phyloP scores from a whole-genome alignment of 2,329 filamentous ascomycete species.

The Aureobasidium zeae region DNA sequence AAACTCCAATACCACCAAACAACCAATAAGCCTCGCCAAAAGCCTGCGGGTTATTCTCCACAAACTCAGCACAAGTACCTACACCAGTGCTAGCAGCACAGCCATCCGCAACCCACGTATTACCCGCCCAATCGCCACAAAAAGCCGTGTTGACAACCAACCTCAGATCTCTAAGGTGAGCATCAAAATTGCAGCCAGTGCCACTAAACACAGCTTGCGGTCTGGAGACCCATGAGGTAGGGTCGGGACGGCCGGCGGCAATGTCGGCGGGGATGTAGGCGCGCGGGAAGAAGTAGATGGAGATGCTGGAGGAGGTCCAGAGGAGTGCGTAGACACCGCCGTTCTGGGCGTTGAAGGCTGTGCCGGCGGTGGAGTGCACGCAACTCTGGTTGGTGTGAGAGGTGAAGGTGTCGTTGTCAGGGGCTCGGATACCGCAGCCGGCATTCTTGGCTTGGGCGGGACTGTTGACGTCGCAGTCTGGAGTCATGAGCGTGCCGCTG shows the following conservation, averaged over 20 bases:
- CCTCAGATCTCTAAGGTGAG: conserved; percentile 61
- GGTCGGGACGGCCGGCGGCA: conserved; percentile 48
- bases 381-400: conserved; percentile 13
- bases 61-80: conserved; percentile 60
- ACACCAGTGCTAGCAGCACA: conserved; percentile 50
- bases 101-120: conserved; percentile 51
- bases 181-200: conserved; percentile 57
- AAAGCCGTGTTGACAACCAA: conserved; percentile 78
- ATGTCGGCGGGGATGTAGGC: conserved; percentile 56
- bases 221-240: conserved; percentile 53
- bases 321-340: conserved; percentile 40
- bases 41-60: conserved; percentile 57
- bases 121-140: conserved; percentile 80
- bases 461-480: conserved; percentile 42
- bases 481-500: conserved; percentile 40
- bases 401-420: conserved; percentile 24
- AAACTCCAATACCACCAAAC: conserved; percentile 33
- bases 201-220: conserved; percentile 61
- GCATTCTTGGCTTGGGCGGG: conserved; percentile 31
- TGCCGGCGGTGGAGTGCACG: conserved; percentile 33
- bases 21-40: conserved; percentile 70
- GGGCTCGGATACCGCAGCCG: conserved; percentile 34
- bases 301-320: conserved; percentile 64
- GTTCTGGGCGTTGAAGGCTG: conserved; percentile 41
- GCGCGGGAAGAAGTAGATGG: conserved; percentile 77